A percentile compares a stretch with the other conserved stretches of the same genome.
phyloP scores from a whole-genome alignment of 2,329 filamentous ascomycete genomes.

The Tothia fuscella region DNA sequence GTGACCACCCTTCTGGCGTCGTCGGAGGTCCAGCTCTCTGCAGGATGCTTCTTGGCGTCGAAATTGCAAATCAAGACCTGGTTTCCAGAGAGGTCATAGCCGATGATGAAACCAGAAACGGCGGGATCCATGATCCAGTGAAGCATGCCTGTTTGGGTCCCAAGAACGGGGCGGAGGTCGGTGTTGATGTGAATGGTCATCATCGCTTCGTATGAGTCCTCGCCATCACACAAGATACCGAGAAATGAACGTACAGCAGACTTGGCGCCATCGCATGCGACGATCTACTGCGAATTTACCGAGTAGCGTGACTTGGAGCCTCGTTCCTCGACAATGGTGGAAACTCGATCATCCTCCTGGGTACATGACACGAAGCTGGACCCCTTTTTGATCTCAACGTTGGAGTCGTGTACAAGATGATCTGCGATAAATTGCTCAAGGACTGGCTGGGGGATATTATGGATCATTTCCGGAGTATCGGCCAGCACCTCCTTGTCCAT shows the following conservation, averaged over 20 bases:
- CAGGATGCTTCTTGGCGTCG: constrained; percentile 25
- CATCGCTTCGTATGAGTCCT: constrained; percentile 35
- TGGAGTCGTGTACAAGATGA: constrained; percentile 16
- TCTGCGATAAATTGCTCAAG: constrained; percentile 27
- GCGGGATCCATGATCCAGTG: constrained; percentile 34
- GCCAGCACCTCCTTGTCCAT: constrained; percentile 24
- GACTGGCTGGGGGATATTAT: constrained; percentile 29
- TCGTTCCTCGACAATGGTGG: constrained; percentile 22
- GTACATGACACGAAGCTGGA: constrained; percentile 24
- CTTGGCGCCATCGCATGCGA: constrained; percentile 28
- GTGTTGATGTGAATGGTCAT: constrained; percentile 37
- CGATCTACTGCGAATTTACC: constrained; percentile 22
- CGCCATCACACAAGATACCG: constrained; percentile 29
- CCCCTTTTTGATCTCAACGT: constrained; percentile 22
- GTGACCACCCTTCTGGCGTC: constrained; percentile 22
- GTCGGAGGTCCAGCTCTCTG: constrained; percentile 25
- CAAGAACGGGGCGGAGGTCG: constrained; percentile 27
- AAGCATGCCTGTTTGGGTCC: constrained; percentile 30
- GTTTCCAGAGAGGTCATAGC: constrained; percentile 30
- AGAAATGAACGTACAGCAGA: constrained; percentile 23
- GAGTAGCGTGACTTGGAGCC: constrained; percentile 15
- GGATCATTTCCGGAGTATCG: constrained; percentile 30
- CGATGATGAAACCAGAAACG: constrained; percentile 33
- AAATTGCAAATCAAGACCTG: constrained; percentile 35
- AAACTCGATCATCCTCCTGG: constrained; percentile 20